phyloP scores from a whole-genome alignment of 306 rosid species.

The Vigna radiata region DNA sequence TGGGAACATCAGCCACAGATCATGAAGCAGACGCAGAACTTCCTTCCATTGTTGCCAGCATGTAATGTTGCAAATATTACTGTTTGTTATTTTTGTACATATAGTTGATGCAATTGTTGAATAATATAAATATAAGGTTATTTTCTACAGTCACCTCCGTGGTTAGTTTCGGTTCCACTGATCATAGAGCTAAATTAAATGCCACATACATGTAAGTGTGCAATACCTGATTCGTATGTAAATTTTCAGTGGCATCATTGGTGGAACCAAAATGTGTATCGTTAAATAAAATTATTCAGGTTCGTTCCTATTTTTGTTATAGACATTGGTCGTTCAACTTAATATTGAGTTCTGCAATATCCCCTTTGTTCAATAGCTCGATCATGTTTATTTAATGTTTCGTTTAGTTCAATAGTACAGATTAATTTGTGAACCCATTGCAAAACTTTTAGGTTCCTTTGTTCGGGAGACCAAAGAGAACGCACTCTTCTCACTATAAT shows the following conservation, averaged over 20 bases:
- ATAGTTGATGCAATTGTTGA: conserved; percentile 56
- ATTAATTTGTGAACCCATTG: too few relatives aligned
- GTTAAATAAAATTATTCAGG: not conserved
- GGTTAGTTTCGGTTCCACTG: conserved; percentile 20
- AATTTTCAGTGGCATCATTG: conserved; percentile 34
- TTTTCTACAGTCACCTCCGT: not conserved
- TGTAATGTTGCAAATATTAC: conserved; percentile 62
- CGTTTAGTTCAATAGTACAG: too few relatives aligned
- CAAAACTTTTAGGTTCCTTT: too few relatives aligned
- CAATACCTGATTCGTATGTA: conserved; percentile 29
- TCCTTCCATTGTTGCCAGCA: conserved; percentile 84
- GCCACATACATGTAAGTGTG: conserved; percentile 25
- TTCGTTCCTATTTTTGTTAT: not conserved
- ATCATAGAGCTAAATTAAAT: conserved; percentile 42
- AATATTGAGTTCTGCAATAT: not conserved
- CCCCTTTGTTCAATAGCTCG: not conserved
- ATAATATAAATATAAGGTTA: conserved; percentile 37
- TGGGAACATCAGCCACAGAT: conserved; percentile 56
- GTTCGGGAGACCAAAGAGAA: too few relatives aligned
- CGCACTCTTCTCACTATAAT: too few relatives aligned
- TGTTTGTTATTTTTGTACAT: conserved; percentile 65
- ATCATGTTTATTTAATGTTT: too few relatives aligned
- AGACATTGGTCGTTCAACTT: not conserved
- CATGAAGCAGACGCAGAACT: conserved; percentile 77
- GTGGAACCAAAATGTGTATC: conserved; percentile 32